Conservation (phyloP, 2,329 filamentous ascomycete genomes). For the Aspergillus spinulosporus region DNA sequence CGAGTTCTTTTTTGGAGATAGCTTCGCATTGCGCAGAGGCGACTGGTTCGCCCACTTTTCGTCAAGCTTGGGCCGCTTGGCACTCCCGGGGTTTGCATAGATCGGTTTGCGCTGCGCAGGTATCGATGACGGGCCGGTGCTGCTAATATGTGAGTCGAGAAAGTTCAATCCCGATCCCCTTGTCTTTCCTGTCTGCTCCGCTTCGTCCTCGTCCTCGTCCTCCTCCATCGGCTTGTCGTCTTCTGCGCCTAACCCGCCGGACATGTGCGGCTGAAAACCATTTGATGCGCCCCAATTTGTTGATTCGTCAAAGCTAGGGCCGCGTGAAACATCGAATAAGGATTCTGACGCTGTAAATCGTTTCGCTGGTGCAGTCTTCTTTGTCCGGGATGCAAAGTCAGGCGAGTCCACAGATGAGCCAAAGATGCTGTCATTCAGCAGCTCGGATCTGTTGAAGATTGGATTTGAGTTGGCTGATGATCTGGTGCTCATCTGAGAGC, state of each 20-base stretch:
- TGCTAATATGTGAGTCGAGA: slow-evolving; percentile 34
- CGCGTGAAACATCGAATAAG: slow-evolving; percentile 31
- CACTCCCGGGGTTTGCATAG: slow-evolving; percentile 45
- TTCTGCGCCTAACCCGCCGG: slow-evolving; percentile 32
- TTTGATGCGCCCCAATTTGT: slow-evolving; percentile 28
- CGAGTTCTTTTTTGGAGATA: slow-evolving; percentile 54
- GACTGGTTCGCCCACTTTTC: slow-evolving; percentile 40
- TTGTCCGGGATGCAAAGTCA: slow-evolving; percentile 33
- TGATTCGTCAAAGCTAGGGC: slow-evolving; percentile 29
- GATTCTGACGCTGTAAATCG: slow-evolving; percentile 29
- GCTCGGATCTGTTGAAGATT: slow-evolving; percentile 39
- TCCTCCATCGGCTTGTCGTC: slow-evolving; percentile 40
- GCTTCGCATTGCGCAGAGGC: slow-evolving; percentile 34
- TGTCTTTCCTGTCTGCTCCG: slow-evolving; percentile 22
- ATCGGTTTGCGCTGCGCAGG: slow-evolving; percentile 37
- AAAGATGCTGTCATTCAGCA: slow-evolving; percentile 41
- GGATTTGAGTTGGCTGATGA: slow-evolving; percentile 39
- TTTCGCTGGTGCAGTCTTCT: slow-evolving; percentile 26
- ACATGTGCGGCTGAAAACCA: slow-evolving; percentile 29
- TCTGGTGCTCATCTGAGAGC: slow-evolving; percentile 48
- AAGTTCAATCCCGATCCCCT: slow-evolving; percentile 30
- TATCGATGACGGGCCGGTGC: slow-evolving; percentile 24
- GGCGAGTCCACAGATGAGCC: slow-evolving; percentile 39
- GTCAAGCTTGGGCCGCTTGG: slow-evolving; percentile 45
- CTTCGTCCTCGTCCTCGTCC: slow-evolving; percentile 41